phyloP scores from a whole-genome alignment of 2,329 filamentous ascomycete species.

The Penicillium sp. region DNA sequence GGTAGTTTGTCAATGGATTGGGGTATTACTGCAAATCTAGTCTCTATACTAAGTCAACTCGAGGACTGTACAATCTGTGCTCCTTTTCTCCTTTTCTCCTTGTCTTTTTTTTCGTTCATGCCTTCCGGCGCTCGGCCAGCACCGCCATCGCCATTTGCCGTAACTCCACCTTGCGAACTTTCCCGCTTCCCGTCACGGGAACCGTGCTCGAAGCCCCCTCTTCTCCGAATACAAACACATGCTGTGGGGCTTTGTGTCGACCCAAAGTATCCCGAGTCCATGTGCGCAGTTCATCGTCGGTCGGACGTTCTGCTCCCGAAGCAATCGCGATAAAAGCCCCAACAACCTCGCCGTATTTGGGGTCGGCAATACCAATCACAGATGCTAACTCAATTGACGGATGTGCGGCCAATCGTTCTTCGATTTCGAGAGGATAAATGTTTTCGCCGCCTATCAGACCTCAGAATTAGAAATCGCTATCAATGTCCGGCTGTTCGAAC shows the following conservation, averaged over 20 bases:
- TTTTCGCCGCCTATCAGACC: constrained; percentile 55
- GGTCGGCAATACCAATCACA: constrained; percentile 60
- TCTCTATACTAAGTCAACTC: background rate
- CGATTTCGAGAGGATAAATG: constrained; percentile 65
- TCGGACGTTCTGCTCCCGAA: constrained; percentile 32
- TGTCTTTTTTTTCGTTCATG: background rate
- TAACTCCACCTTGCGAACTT: constrained; percentile 56
- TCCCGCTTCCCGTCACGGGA: constrained; percentile 63
- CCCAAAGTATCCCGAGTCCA: constrained; percentile 57
- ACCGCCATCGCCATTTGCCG: constrained; percentile 40
- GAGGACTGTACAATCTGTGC: background rate
- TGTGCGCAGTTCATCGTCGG: constrained; percentile 49
- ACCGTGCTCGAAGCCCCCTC: constrained; percentile 46
- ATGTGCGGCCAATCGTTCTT: constrained; percentile 61
- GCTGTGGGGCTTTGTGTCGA: constrained; percentile 59
- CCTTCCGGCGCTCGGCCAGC: constrained; percentile 27
- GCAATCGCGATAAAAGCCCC: constrained; percentile 49
- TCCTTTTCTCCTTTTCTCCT: background rate
- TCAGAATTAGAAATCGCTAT: constrained; percentile 1
- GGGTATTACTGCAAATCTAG: constrained; percentile 1
- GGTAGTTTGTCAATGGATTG: background rate
- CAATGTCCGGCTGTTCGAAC: constrained; percentile 2
- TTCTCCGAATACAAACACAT: constrained; percentile 68
- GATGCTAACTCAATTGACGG: constrained; percentile 55
- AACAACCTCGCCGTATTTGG: constrained; percentile 66